phyloP scores from a whole-genome alignment of 345 rosid genomes.

The Hevea brasiliensis region DNA sequence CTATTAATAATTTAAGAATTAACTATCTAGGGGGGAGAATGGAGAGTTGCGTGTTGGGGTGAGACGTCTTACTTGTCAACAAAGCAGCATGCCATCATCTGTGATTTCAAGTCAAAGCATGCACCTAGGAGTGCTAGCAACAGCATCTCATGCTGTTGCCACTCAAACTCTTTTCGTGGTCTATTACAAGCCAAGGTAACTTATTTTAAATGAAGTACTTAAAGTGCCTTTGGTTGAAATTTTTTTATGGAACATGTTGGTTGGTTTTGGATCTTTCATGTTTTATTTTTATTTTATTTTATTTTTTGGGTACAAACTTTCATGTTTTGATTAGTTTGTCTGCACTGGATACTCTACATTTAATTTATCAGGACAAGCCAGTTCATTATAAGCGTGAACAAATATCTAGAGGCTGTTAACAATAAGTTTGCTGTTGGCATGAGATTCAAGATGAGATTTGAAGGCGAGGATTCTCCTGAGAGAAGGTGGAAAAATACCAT shows the following conservation, averaged over 20 bases:
- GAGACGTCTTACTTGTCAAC: constrained; percentile 69
- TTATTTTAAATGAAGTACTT: not conserved
- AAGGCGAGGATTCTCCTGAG: constrained; percentile 90
- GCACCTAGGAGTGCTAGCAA: constrained; percentile 96
- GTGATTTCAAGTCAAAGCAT: constrained; percentile 94
- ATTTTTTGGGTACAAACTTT: no score
- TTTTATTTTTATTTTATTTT: no score
- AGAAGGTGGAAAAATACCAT: constrained; percentile 53
- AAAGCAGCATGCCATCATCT: constrained; percentile 74
- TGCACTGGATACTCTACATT: not conserved
- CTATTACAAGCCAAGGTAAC: constrained; percentile 85
- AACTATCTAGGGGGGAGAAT: constrained; percentile 54
- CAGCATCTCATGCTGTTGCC: constrained; percentile 82
- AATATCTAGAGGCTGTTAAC: constrained; percentile 67
- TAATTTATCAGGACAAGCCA: constrained; percentile 75
- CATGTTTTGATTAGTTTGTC: constrained; percentile 4
- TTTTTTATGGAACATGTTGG: not conserved
- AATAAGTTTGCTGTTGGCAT: constrained; percentile 69
- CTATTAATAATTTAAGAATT: not conserved
- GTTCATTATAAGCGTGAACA: constrained; percentile 81
- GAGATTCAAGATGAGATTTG: constrained; percentile 91
- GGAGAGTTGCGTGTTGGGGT: constrained; percentile 83
- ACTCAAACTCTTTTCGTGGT: constrained; percentile 75
- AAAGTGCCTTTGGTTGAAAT: not conserved
- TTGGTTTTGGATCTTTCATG: not conserved